A percentile compares a stretch with the other conserved stretches of the same genome.
These are phyloP conservation scores for Barbatosphaeria neglecta DNA, from an alignment of 495 filamentous ascomycete genomes.

Conservation along the genomic window DNA sequence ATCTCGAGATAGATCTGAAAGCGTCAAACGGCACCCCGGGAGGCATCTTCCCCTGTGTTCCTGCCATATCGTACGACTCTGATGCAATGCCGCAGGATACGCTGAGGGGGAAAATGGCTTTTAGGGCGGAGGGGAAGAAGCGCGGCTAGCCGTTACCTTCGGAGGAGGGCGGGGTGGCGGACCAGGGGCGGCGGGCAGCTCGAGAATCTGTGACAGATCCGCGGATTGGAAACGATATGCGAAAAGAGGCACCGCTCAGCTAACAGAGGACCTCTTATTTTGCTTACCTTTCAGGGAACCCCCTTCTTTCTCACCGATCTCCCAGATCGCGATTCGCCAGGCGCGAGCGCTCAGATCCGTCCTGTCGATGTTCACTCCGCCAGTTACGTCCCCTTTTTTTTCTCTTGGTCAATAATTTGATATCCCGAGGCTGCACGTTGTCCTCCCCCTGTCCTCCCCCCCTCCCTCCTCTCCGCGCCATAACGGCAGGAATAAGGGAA, in stretches of 20 bases:
- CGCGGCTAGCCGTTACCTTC: not conserved
- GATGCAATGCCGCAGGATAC: not conserved
- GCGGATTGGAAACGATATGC: conserved; percentile 12
- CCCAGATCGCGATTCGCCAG: not conserved
- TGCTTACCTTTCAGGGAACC: not conserved
- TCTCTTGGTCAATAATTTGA: not conserved
- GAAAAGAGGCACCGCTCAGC: conserved; percentile 1
- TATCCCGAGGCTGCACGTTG: not conserved
- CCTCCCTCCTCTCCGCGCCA: not conserved
- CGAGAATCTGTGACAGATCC: conserved; percentile 30
- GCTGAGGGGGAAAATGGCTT: not conserved
- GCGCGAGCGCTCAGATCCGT: too few species aligned
- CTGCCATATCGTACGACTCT: not conserved
- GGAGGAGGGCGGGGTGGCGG: not conserved
- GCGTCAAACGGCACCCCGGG: too few species aligned
- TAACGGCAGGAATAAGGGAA: not conserved
- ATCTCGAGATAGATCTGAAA: too few species aligned
- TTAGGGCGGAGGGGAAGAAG: not conserved
- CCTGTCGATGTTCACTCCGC: too few species aligned
- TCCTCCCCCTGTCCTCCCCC: too few species aligned
- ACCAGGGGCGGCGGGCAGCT: conserved; percentile 42
- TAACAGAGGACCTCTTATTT: conserved; percentile 3
- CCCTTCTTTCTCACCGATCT: not conserved
- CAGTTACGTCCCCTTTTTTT: not conserved
- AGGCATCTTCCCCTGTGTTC: too few species aligned